A percentile compares a stretch with the other conserved stretches of the same genome.
Evolutionary conservation across 768 basidiomycete genomes (phyloP).

Genomic region (Lentinula guzmanii): DNA sequence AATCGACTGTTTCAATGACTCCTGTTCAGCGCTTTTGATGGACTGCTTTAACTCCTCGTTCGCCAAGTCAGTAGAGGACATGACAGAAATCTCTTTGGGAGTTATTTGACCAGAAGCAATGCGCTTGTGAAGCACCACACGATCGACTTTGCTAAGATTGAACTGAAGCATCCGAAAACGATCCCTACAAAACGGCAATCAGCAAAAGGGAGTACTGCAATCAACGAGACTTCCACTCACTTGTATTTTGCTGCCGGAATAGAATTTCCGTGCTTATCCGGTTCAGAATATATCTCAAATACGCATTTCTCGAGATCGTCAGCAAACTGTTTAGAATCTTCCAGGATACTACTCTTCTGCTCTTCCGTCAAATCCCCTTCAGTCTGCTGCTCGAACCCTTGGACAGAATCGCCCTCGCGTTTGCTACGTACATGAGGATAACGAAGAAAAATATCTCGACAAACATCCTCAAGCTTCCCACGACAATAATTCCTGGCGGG

Average conservation of each 20-base stretch:
- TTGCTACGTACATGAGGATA: constrained; percentile 52
- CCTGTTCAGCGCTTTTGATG: constrained; percentile 77
- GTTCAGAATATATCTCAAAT: constrained; percentile 72
- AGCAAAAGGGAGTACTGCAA: constrained; percentile 3
- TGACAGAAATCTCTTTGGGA: constrained; percentile 68
- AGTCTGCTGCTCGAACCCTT: constrained; percentile 33
- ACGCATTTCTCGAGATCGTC: constrained; percentile 69
- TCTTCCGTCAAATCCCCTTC: constrained; percentile 52
- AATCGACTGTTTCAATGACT: constrained; percentile 81
- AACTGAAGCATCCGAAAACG: constrained; percentile 88
- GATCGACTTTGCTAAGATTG: constrained; percentile 81
- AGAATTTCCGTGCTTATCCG: constrained; percentile 62
- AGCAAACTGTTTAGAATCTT: constrained; percentile 59
- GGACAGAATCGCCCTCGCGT: constrained; percentile 8
- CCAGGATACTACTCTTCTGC: constrained; percentile 48
- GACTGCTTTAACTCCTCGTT: constrained; percentile 82
- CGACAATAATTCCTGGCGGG: constrained; percentile 77
- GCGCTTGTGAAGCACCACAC: constrained; percentile 70
- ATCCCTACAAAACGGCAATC: constrained; percentile 44
- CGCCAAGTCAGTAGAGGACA: constrained; percentile 87
- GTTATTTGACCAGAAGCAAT: constrained; percentile 64
- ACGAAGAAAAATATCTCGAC: constrained; percentile 62
- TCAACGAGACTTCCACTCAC: constrained; percentile 36
- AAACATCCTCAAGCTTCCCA: constrained; percentile 66
- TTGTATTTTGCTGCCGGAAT: constrained; percentile 76